A percentile compares a stretch with the other conserved stretches of the same genome.
These are phyloP conservation scores for Cladosporium sp. DNA, from an alignment of 2,329 filamentous ascomycete species.

Conservation along the genomic window DNA sequence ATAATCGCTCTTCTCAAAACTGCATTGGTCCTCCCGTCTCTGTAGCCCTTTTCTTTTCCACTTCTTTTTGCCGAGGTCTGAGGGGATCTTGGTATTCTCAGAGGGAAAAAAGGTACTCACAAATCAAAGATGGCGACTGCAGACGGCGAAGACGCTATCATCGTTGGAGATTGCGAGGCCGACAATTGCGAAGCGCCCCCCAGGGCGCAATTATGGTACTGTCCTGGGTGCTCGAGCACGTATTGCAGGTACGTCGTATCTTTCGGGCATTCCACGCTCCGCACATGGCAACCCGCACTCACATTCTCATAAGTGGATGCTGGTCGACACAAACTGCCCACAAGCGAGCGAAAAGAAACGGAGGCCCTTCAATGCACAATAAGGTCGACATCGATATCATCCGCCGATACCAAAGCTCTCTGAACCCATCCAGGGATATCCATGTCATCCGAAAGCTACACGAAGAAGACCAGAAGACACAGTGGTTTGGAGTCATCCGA, in stretches of 20 bases:
- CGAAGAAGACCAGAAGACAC: constrained; percentile 34
- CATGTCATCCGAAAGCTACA: constrained; percentile 33
- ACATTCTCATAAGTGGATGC: not conserved
- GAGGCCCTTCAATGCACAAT: constrained; percentile 26
- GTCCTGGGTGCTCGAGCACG: not conserved
- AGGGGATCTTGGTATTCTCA: not conserved
- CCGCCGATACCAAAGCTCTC: constrained; percentile 26
- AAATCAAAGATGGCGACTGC: not conserved
- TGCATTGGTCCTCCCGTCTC: not conserved
- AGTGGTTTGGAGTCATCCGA: constrained; percentile 37
- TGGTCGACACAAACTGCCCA: not conserved
- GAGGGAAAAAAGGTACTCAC: not conserved
- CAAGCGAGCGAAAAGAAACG: not conserved
- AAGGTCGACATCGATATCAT: constrained; percentile 30
- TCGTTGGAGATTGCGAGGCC: not conserved
- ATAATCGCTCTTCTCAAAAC: not conserved
- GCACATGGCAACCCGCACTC: not conserved
- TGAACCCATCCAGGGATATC: constrained; percentile 25
- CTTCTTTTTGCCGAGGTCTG: not conserved
- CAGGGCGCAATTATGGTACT: not conserved
- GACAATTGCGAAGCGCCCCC: not conserved
- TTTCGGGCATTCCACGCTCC: not conserved
- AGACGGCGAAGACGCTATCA: not conserved
- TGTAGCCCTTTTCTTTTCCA: not conserved
- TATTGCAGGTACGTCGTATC: not conserved